Conservation (phyloP, 1,284 basidiomycete species). For the Puccinia triticina region DNA sequence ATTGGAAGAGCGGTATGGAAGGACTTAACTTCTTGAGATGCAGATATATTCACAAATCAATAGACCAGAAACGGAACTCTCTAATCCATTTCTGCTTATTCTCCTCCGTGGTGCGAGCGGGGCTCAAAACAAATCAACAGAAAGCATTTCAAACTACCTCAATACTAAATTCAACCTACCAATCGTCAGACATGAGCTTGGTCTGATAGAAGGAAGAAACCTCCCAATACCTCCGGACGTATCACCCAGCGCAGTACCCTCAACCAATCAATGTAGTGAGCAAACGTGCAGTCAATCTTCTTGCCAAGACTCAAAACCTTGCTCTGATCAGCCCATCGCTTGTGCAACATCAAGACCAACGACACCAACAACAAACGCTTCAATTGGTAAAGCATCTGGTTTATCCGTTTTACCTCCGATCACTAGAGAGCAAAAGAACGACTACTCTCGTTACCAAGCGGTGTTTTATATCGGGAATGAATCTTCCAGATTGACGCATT, state of each 20-base stretch:
- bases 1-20: constrained; percentile 69
- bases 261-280: constrained; percentile 26
- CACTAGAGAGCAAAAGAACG: background rate
- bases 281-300: constrained; percentile 38
- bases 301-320: constrained; percentile 4
- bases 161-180: constrained; percentile 25
- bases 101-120: background rate
- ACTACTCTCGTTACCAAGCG: constrained; percentile 54
- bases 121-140: constrained; percentile 15
- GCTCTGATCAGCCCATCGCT: constrained; percentile 32
- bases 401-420: background rate
- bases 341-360: constrained; percentile 4
- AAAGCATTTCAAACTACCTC: constrained; percentile 17
- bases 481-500: constrained; percentile 16
- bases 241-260: background rate
- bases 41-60: constrained; percentile 51
- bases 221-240: background rate
- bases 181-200: constrained; percentile 20
- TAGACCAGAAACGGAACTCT: constrained; percentile 54
- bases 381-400: constrained; percentile 7
- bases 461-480: constrained; percentile 59
- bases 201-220: constrained; percentile 6
- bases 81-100: constrained; percentile 52
- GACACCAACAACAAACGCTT: constrained; percentile 4
- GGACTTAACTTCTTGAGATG: constrained; percentile 53